Percentiles rank a stretch among this genome's conserved stretches.
These are phyloP conservation scores for Acacia melanoxylon DNA, from an alignment of 306 rosid genomes.

Conservation along the genomic window DNA sequence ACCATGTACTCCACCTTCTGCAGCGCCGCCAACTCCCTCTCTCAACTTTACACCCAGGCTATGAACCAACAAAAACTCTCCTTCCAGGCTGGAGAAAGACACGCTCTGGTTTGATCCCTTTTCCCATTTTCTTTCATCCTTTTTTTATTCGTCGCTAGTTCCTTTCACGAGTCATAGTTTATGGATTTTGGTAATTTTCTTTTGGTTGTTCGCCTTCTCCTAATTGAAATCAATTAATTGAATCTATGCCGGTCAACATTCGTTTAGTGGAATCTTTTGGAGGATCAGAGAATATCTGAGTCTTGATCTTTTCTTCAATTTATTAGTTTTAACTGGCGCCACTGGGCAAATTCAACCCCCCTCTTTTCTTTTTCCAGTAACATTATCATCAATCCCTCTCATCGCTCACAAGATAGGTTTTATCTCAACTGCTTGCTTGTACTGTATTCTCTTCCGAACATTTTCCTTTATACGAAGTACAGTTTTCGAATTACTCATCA, in stretches of 20 bases:
- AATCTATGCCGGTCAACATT: not conserved
- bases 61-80: slow-evolving; percentile 89
- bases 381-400: not conserved
- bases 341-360: not conserved
- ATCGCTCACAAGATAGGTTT: slow-evolving; percentile 1
- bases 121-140: not conserved
- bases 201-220: not conserved
- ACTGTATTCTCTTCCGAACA: not conserved
- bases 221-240: not conserved
- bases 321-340: not conserved
- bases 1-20: slow-evolving; percentile 91
- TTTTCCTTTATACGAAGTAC: not conserved
- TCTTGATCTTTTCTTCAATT: not conserved
- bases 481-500: not conserved
- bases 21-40: slow-evolving; percentile 94
- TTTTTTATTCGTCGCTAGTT: not conserved
- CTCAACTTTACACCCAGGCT: slow-evolving; percentile 88
- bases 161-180: not conserved
- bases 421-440: not conserved
- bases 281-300: not conserved
- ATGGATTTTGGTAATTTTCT: not conserved
- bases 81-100: slow-evolving; percentile 97
- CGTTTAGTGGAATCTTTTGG: slow-evolving; percentile 1
- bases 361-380: not conserved
- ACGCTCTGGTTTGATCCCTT: slow-evolving; percentile 56